Evolutionary conservation across 129 eudicot species (phyloP), one percentile per base, ranked within the genome.

Genomic region (Apium graveolens): DNA sequence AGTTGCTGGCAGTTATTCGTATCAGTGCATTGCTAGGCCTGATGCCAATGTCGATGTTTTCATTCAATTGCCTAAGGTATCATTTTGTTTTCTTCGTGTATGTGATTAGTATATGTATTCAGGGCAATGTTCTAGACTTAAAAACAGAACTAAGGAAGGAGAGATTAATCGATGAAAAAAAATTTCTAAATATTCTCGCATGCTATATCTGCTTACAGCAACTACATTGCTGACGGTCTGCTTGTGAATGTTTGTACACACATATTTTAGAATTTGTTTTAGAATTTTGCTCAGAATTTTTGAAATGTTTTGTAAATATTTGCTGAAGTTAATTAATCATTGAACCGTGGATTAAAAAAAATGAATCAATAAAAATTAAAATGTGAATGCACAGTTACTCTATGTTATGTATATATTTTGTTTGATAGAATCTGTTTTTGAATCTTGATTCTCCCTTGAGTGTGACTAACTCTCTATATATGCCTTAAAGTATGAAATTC

Each of bases 61-160:
- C 35, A 29, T 95, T 79, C 82, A 89, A 41, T 82, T 95, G 89
- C 99, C 99, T 9, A 95, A 95, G 99, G 99, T 95, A 89, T 35
- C 75, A 9, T 3, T 53, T 48, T 57, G 6, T 63, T 31, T 66
- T 65, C 29, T 31, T 29, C 11, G 1, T n/a, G 66, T n/a, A n/a
- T 60, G 10, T 26, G 4, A 8, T 7, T n/a, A n/a, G 3, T 57
- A 1, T 51, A 21, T 53, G 9, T 21, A 17, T 24, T 20, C 21
- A 46, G 6, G 53, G 20, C 21, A 46, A 46, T 11, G 53, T 46
- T 11, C 1, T 46, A 46, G 53, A 16, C 49, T 46, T 46, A 13
- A 14, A 14, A 45, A 12, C 18, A 45, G 45, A 11, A 44, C 16
- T 11, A 44, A 1, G 48, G 48, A 44, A 44, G 16, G 48, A 44